phyloP scores from a whole-genome alignment of 2,329 filamentous ascomycete genomes.

The Colletotrichum chlorophyti region DNA sequence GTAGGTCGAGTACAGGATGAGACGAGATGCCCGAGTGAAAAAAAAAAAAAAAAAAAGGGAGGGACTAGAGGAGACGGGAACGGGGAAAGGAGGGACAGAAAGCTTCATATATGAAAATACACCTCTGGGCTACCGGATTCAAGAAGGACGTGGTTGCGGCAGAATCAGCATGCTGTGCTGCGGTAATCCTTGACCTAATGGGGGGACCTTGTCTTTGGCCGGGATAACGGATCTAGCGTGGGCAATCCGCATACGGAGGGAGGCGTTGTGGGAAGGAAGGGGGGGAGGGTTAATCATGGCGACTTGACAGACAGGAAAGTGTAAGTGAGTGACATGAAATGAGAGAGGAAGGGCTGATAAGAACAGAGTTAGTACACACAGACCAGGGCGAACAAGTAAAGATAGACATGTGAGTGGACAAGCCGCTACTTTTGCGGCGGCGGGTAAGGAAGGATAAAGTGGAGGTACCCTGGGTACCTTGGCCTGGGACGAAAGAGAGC shows the following conservation, averaged over 20 bases:
- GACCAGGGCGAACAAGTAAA: slow-evolving; percentile 16
- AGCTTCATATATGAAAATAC: slow-evolving; percentile 23
- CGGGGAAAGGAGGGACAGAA: slow-evolving; percentile 4
- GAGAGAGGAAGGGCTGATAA: too few relatives aligned
- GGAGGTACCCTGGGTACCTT: too few relatives aligned
- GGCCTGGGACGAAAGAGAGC: too few relatives aligned
- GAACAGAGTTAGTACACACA: slow-evolving; percentile 24
- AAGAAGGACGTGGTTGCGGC: slow-evolving; percentile 16
- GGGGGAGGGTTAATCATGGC: slow-evolving; percentile 15
- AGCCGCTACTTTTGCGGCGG: slow-evolving; percentile 7
- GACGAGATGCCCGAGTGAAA: slow-evolving; percentile 17
- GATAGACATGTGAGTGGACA: slow-evolving; percentile 28
- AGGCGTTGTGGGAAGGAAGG: slow-evolving; percentile 22
- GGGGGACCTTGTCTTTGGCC: slow-evolving; percentile 8
- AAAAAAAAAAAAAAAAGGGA: too few relatives aligned
- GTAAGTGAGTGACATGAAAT: slow-evolving; percentile 26
- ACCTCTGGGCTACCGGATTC: not conserved
- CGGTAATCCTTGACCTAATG: slow-evolving; percentile 20
- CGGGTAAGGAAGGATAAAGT: slow-evolving; percentile 4
- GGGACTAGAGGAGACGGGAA: not conserved
- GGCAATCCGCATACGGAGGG: slow-evolving; percentile 29
- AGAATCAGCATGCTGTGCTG: slow-evolving; percentile 16
- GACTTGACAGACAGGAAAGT: slow-evolving; percentile 23
- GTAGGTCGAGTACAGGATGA: slow-evolving; percentile 24
- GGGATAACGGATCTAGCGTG: slow-evolving; percentile 23